phyloP scores from a whole-genome alignment of 169 alveolate species.

The Cardiosporidium cionae region DNA sequence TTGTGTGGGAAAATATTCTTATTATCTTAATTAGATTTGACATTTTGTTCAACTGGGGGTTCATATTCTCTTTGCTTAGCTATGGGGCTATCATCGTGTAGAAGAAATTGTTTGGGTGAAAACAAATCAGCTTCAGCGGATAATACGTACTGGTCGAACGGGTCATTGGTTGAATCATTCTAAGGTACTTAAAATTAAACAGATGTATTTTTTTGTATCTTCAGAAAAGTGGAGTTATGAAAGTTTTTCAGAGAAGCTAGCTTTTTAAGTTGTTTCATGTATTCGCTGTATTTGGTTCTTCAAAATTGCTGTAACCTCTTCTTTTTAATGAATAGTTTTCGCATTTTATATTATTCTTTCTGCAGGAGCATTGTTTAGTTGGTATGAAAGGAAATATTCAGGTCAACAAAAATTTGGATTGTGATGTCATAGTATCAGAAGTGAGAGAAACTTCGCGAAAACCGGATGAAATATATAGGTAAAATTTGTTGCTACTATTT shows the following conservation, averaged over 20 bases:
- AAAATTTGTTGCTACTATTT: too few species aligned
- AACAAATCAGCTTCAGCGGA: slow-evolving; percentile 84
- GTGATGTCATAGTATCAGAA: slow-evolving; percentile 86
- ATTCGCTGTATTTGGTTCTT: not conserved
- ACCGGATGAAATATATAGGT: slow-evolving; percentile 88
- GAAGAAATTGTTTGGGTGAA: slow-evolving; percentile 93
- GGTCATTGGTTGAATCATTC: slow-evolving; percentile 95
- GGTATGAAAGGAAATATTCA: slow-evolving; percentile 63
- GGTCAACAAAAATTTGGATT: slow-evolving; percentile 73
- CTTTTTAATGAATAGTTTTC: not conserved
- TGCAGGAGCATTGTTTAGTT: slow-evolving; percentile 41
- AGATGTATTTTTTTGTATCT: slow-evolving; percentile 60
- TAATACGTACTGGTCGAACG: slow-evolving; percentile 90
- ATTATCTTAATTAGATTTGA: too few species aligned
- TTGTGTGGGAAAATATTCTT: too few species aligned
- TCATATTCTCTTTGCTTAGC: slow-evolving; percentile 16
- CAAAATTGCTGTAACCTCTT: not conserved
- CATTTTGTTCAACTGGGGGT: too few species aligned
- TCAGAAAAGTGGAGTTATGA: not conserved
- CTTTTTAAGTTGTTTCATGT: not conserved
- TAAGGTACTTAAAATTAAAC: too few species aligned
- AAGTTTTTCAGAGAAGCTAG: not conserved
- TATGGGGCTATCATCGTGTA: slow-evolving; percentile 91
- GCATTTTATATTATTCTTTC: not conserved
- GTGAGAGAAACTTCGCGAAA: slow-evolving; percentile 89